Conservation (phyloP, 2,329 filamentous ascomycete genomes). For the Cladosporium sp. region DNA sequence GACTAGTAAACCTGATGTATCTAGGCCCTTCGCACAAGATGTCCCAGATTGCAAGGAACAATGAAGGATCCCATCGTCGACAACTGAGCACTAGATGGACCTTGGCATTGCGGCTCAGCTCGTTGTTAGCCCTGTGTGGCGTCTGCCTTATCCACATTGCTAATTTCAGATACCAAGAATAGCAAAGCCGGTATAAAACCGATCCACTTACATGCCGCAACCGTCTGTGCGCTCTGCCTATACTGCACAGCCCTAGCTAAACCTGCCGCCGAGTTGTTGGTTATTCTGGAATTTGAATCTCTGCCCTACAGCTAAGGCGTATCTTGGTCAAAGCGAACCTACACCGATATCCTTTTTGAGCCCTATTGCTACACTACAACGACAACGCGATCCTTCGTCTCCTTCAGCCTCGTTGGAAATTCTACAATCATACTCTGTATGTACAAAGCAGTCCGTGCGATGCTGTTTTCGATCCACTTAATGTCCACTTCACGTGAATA, state of each 20-base stretch:
- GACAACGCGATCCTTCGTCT: not conserved
- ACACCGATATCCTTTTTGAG: not conserved
- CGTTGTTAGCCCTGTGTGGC: not conserved
- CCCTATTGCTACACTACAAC: not conserved
- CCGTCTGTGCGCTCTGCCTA: not conserved
- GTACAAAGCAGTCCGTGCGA: not conserved
- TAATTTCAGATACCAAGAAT: not conserved
- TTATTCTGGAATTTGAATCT: not conserved
- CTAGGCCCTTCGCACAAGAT: no score
- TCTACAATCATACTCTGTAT: not conserved
- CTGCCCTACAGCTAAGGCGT: not conserved
- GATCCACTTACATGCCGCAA: not conserved
- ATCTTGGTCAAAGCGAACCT: not conserved
- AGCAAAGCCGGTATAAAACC: not conserved
- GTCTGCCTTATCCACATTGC: conserved; percentile 6
- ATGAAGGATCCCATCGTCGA: not conserved
- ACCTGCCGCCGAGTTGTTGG: not conserved
- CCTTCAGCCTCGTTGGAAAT: not conserved
- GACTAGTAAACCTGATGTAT: no score
- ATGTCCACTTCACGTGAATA: not conserved
- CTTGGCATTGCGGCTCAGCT: not conserved
- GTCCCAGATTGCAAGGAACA: not conserved
- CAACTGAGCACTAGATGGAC: not conserved
- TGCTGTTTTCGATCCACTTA: not conserved
- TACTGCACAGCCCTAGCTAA: conserved; percentile 3